Base-by-base conservation (phyloP, 2,329 filamentous ascomycete genomes). In the Colletotrichum sp. region DNA sequence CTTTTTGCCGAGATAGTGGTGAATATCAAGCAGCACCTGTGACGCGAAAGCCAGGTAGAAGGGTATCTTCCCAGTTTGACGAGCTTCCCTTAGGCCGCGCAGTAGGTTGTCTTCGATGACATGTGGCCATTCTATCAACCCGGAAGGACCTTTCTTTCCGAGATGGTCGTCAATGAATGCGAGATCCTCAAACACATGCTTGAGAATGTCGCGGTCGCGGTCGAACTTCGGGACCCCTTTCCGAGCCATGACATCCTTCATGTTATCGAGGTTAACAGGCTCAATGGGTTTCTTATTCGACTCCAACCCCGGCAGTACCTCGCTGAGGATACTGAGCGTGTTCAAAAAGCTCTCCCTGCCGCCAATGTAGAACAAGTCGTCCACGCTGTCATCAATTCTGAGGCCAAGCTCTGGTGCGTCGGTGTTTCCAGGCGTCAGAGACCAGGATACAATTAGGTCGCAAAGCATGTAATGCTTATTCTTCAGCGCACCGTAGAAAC, bases 21-120 rank as follows among this genome's bases (percentile, higher is more conserved):
- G 82, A 39, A 87, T 84, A 57, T 88, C 87, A 6, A 89, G 83
- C 72, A 85, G 85, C 13, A 86, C 72, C 63, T 88, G 86, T 6
- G 82, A 80, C 11, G 85, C 85, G 71, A 88, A 88, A 2, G 84
- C 79, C 11, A 85, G 79, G 74, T 81, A 84, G 52, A 87, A 82
- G 0, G 86, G 79, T 4, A 86, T 69, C 7, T 82, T 61, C 3
- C 74, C 62, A 0, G 83, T 86, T 7, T 79, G 73, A 32, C 80
- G 78, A 22, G 86, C 71, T 52, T 84, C 79, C 27, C 79, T 78
- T 13, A 87, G 78, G 2, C 83, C 83, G 2, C 84, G 83, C 4
- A 84, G 79, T 36, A 87, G 80, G 69, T 85, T 84, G 67, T 88
- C 87, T 57, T 85, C 78, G n/a, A 64, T 19, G 29, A 30, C 16